Percentiles rank a stretch among this genome's conserved stretches.
phyloP scores from a whole-genome alignment of 23 red algal species.

The Agarophyton chilense region DNA sequence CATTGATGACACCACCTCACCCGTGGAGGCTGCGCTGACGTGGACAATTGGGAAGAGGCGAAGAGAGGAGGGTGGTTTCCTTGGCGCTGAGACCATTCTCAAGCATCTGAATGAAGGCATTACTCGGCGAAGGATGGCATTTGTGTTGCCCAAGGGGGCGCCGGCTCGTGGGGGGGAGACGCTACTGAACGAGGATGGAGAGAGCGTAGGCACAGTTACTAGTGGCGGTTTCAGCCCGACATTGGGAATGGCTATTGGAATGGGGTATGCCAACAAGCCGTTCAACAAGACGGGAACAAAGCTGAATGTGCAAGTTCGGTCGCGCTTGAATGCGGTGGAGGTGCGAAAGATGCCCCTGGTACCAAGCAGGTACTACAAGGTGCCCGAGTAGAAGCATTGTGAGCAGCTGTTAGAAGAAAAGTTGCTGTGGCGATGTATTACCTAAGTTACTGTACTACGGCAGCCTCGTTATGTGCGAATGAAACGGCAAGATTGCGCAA shows the following conservation, averaged over 20 bases:
- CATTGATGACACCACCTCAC: conserved; percentile 95
- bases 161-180: conserved; percentile 83
- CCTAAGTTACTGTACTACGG: too few relatives aligned
- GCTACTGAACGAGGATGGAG: conserved; percentile 65
- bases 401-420: background rate
- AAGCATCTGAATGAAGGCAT: conserved; percentile 79
- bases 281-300: conserved; percentile 82
- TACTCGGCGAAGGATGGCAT: conserved; percentile 69
- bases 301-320: conserved; percentile 75
- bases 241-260: conserved; percentile 84
- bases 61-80: conserved; percentile 82
- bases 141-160: conserved; percentile 87
- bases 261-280: conserved; percentile 93
- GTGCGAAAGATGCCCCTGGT: conserved; percentile 94
- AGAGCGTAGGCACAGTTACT: conserved; percentile 78
- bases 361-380: conserved; percentile 75
- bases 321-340: conserved; percentile 61
- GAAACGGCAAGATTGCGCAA: too few relatives aligned
- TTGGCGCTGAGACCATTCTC: conserved; percentile 88
- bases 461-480: too few relatives aligned
- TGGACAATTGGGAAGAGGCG: conserved; percentile 96
- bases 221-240: conserved; percentile 87
- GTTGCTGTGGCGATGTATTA: too few relatives aligned
- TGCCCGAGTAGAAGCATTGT: conserved; percentile 42
- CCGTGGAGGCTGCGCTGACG: conserved; percentile 87